These are phyloP conservation scores for Yamadazyma membranifaciens DNA, from an alignment of 1,139 yeast species.

Conservation along the genomic window DNA sequence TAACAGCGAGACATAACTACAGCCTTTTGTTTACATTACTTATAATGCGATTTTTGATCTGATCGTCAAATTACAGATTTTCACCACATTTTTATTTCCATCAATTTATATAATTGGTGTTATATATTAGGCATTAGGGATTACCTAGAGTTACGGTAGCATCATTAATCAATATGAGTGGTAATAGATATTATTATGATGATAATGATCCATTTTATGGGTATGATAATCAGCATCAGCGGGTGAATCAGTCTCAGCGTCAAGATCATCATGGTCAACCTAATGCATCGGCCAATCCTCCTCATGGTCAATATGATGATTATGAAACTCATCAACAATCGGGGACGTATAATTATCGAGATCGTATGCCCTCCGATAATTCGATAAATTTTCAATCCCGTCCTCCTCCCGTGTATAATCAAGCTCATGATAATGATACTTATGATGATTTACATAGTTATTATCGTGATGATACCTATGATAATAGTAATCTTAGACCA, in stretches of 20 bases:
- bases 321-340: slow-evolving; percentile 13
- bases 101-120: too few relatives aligned
- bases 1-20: neutral
- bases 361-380: slow-evolving; percentile 8
- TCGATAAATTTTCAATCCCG: slow-evolving; percentile 37
- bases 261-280: neutral
- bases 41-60: neutral
- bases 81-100: too few relatives aligned
- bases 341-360: slow-evolving; percentile 19
- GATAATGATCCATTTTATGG: neutral
- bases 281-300: neutral
- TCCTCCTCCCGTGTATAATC: slow-evolving; percentile 28
- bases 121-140: too few relatives aligned
- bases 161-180: slow-evolving; percentile 1
- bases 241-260: neutral
- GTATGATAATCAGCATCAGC: neutral
- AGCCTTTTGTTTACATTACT: slow-evolving; percentile 4
- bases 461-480: slow-evolving; percentile 13
- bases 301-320: neutral
- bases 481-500: slow-evolving; percentile 13
- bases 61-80: neutral
- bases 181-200: neutral
- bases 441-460: slow-evolving; percentile 20
- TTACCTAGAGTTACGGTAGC: too few relatives aligned
- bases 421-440: slow-evolving; percentile 19